A percentile compares a stretch with the other conserved stretches of the same genome.
These are phyloP conservation scores for Ziziphus jujuba DNA, from an alignment of 306 rosid species.

Conservation along the genomic window DNA sequence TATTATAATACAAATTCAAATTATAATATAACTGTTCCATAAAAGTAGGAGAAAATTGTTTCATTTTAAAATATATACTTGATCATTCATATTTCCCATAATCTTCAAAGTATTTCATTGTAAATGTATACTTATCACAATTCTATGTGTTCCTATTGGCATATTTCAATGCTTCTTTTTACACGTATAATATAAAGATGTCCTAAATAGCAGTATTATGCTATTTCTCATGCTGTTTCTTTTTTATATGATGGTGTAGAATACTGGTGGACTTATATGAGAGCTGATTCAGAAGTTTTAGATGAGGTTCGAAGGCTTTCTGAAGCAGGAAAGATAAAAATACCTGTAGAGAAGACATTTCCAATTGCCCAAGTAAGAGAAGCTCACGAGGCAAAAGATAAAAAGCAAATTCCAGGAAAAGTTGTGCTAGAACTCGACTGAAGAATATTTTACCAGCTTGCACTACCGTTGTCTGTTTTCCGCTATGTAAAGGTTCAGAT, in stretches of 20 bases:
- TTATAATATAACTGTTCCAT: not conserved
- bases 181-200: not conserved
- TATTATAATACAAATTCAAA: not conserved
- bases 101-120: too few species aligned
- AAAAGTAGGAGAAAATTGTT: too few species aligned
- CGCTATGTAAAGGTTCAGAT: not conserved
- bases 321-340: too few species aligned
- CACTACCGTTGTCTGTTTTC: constrained; percentile 1
- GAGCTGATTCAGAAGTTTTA: constrained; percentile 87
- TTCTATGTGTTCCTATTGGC: too few species aligned
- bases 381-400: constrained; percentile 87
- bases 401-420: constrained; percentile 69
- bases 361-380: too few species aligned
- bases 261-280: constrained; percentile 88
- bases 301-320: constrained; percentile 66
- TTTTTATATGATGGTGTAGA: constrained; percentile 47
- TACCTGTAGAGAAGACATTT: too few species aligned
- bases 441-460: constrained; percentile 25
- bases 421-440: constrained; percentile 80
- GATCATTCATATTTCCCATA: too few species aligned
- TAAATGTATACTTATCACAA: too few species aligned
- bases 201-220: not conserved
- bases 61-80: too few species aligned
- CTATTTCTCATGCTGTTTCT: not conserved
- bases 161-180: too few species aligned